Conservation (phyloP, 2,329 filamentous ascomycete species). For the Cladorrhinum sp. region DNA sequence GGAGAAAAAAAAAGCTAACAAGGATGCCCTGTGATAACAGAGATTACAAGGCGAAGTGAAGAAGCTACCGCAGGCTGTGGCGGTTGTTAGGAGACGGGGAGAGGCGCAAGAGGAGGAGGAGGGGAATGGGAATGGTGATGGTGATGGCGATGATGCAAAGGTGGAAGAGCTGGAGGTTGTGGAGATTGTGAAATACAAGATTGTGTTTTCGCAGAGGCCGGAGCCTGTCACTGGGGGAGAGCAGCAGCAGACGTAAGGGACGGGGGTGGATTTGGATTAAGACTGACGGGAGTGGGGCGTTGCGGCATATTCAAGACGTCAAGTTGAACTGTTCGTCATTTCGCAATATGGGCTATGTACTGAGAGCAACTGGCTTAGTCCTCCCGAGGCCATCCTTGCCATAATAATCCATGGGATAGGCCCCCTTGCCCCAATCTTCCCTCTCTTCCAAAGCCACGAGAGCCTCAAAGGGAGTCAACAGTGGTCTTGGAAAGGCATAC, state of each 20-base stretch:
- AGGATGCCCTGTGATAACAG: neutral
- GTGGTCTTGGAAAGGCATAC: slow-evolving; percentile 84
- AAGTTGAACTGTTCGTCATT: too few species aligned
- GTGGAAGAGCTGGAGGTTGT: slow-evolving; percentile 70
- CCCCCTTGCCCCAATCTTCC: slow-evolving; percentile 69
- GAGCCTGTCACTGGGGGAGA: slow-evolving; percentile 67
- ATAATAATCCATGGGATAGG: slow-evolving; percentile 99
- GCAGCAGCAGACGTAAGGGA: neutral
- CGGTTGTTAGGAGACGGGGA: slow-evolving; percentile 64
- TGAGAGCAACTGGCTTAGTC: slow-evolving; percentile 51
- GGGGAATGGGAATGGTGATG: too few species aligned
- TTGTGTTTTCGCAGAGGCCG: slow-evolving; percentile 78
- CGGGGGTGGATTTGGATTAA: slow-evolving; percentile 4
- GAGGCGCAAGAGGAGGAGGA: slow-evolving; percentile 30
- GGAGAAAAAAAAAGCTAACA: neutral
- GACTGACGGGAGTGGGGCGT: neutral
- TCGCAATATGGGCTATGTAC: neutral
- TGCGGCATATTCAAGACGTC: neutral
- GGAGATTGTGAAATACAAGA: slow-evolving; percentile 82
- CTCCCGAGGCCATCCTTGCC: slow-evolving; percentile 85
- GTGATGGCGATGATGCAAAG: slow-evolving; percentile 37
- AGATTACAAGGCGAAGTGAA: slow-evolving; percentile 86
- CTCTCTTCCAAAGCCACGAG: slow-evolving; percentile 79
- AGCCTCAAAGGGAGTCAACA: slow-evolving; percentile 93
- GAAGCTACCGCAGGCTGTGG: slow-evolving; percentile 75